Base-by-base conservation (phyloP, 352 stramenopile genomes). In the Phytophthora chlamydospora region DNA sequence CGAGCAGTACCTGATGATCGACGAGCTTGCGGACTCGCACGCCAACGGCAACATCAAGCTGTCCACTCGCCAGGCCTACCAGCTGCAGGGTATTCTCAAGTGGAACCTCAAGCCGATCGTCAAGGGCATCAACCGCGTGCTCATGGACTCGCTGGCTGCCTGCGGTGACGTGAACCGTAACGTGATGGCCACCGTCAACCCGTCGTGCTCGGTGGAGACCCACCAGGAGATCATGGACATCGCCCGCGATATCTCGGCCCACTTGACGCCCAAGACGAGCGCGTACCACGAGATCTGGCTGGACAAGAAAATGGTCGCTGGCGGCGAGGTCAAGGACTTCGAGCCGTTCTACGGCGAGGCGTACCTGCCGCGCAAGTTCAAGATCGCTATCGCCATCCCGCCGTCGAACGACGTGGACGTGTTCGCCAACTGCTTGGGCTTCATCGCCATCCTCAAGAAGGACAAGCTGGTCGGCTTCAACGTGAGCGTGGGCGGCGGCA, bases 361-460 rank as follows among this genome's bases (percentile, higher is more conserved):
- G 39, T 99, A 99, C 74, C 66, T 99, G 49, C 97, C 97, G 3
- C 89, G 95, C n/a, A 99, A 99, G 80, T 99, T 99, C 80, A 99
- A 99, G 84, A 99, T 99, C 67, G 96, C 93, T 51, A 93, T 99
- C 16, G 98, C 96, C 4, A 97, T 99, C 48, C 95, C 96, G 19
- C 95, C 96, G n/a, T 92, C 97, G 48, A 99, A 99, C 73, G 96
- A 96, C 38, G 81, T 99, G 14, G 97, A 99, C 73, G 86, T 99
- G 53, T 99, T 98, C 66, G 98, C 96, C 8, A 98, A 99, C 70
- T 98, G 98, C 68, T 89, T 99, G 51, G 96, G 96, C 21, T 86
- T 96, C 60, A 96, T 99, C 34, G 90, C 90, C 29, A 94, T 99
- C n/a, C 89, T 97, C 24, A 71, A 96, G 53, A 69, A 89, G 56